phyloP scores from a whole-genome alignment of 805 yeast genomes.

The Saturnispora besseyi region DNA sequence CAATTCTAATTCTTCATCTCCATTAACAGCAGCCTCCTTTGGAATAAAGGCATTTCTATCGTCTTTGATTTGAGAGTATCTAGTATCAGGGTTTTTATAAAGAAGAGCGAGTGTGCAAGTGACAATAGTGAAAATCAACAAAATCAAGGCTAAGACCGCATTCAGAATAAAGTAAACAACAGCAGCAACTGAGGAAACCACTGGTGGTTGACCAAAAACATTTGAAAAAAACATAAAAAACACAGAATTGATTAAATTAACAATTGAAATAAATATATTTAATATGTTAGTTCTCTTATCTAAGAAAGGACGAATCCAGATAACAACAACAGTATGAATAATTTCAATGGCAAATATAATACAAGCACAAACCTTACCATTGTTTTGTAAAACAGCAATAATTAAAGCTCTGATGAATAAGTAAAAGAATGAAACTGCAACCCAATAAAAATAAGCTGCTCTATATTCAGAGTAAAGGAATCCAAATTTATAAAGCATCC shows the following conservation, averaged over 20 bases:
- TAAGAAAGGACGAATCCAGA: conserved; percentile 80
- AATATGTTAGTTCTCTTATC: conserved; percentile 91
- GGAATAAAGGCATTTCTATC: conserved; percentile 95
- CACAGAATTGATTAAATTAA: conserved; percentile 72
- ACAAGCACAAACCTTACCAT: conserved; percentile 78
- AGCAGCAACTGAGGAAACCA: conserved; percentile 89
- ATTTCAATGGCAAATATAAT: conserved; percentile 70
- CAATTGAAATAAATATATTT: conserved; percentile 76
- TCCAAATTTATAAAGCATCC: conserved; percentile 78
- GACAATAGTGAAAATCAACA: conserved; percentile 76
- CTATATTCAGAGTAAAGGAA: conserved; percentile 86
- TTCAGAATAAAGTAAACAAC: conserved; percentile 82
- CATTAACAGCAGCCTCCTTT: conserved; percentile 37
- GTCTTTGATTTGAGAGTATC: conserved; percentile 94
- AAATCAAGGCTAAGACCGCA: conserved; percentile 77
- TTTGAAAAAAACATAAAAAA: conserved; percentile 86
- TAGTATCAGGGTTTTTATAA: conserved; percentile 87
- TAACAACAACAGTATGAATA: conserved; percentile 51
- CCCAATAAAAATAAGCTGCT: conserved; percentile 82
- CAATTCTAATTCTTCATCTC: conserved; percentile 48
- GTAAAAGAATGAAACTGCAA: conserved; percentile 55
- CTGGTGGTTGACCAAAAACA: conserved; percentile 72
- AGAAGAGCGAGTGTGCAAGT: conserved; percentile 79
- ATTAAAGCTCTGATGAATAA: conserved; percentile 67
- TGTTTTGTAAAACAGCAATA: conserved; percentile 74